Evolutionary conservation across 306 rosid species (phyloP).

Genomic region (Datisca glomerata): DNA sequence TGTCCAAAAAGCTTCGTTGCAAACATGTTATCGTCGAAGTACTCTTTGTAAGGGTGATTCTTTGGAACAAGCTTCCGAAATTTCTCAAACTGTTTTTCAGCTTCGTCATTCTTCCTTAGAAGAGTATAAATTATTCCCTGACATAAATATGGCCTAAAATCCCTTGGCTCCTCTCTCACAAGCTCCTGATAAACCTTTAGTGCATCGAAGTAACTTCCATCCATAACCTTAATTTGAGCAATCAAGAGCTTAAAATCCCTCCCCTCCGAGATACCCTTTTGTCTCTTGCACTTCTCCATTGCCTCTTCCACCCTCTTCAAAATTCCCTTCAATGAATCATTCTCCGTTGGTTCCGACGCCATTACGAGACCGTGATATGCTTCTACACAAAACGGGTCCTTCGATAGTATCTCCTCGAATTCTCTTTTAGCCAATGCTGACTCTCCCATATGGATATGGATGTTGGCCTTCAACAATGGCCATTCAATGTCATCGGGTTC

Average conservation of each 20-base stretch:
- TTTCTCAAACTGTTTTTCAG: constrained; percentile 63
- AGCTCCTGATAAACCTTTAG: constrained; percentile 65
- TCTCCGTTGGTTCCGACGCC: constrained; percentile 30
- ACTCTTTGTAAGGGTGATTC: constrained; percentile 67
- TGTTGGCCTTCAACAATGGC: constrained; percentile 56
- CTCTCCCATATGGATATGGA: constrained; percentile 33
- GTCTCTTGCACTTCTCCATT: constrained; percentile 29
- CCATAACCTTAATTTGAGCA: constrained; percentile 68
- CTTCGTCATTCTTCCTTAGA: constrained; percentile 62
- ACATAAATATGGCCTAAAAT: constrained; percentile 84
- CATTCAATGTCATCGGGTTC: constrained; percentile 66
- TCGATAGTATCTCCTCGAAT: constrained; percentile 43
- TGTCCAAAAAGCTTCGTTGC: constrained; percentile 38
- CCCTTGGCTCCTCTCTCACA: constrained; percentile 66
- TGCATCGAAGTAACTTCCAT: constrained; percentile 51
- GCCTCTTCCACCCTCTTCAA: constrained; percentile 43
- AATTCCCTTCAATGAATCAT: constrained; percentile 18
- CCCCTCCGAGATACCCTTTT: constrained; percentile 33
- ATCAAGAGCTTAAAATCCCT: constrained; percentile 83
- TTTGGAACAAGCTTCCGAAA: constrained; percentile 62
- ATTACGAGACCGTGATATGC: constrained; percentile 72
- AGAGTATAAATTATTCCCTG: constrained; percentile 73
- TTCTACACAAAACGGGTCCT: constrained; percentile 46
- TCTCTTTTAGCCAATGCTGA: constrained; percentile 27
- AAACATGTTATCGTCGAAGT: constrained; percentile 65